Evolutionary conservation across 169 alveolate genomes (phyloP), one percentile per base, ranked within the genome.

Genomic region (Theileria sp.): DNA sequence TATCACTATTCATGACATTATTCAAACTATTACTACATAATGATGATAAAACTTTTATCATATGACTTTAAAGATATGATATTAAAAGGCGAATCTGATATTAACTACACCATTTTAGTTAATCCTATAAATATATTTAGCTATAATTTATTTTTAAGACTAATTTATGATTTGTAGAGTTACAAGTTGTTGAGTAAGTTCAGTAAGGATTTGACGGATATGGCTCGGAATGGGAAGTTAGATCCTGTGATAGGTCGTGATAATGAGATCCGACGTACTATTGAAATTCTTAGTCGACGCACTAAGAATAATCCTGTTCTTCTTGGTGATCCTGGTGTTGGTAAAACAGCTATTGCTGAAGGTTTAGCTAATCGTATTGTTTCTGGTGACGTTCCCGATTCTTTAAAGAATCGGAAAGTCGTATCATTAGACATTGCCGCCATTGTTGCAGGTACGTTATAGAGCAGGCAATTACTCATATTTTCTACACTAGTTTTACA

Each of bases 201-300:
- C 73, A 82, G 93, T 61, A 78, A 92, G 26, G 96, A 93, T 70
- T 81, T 93, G 65, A 93, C 96, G 3, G 93, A 94, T 0, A 91
- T 92, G 87, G 96, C 96, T 0, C 85, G 94, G 51, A 92, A 92
- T 23, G 96, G 96, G 8, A 93, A 93, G 77, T 78, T 93, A 61
- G 96, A 93, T 76, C 96, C 96, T 0, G 96, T 93, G 60, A 93
- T 93, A n/a, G 96, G 96, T 3, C 83, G 97, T 19, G 96, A 94
- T 72, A 87, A 85, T 64, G 97, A 94, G 85, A 93, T 94, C 9
- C 82, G 97, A 26, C 89, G 97, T 68, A 92, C 94, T 10, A 79
- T 94, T 7, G 96, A 94, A 62, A 92, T 94, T 1, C 89, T 94
- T 0, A 88, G 95, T 9, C 72, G 97, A 62, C 62, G 97, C 19